Conservation (phyloP, 1,284 basidiomycete species). For the Ustilago bromivora region DNA sequence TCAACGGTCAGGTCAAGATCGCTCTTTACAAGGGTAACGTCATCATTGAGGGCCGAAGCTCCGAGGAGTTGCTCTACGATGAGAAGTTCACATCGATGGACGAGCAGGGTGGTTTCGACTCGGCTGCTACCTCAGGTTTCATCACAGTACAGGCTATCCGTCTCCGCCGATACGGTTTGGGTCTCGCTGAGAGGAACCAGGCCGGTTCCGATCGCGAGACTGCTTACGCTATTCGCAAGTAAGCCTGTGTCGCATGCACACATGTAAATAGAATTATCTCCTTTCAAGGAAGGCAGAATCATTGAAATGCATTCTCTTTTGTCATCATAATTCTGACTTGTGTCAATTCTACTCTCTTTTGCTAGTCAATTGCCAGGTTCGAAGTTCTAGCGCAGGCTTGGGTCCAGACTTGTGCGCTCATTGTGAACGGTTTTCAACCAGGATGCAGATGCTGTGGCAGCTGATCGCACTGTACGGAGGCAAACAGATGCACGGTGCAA, state of each 20-base stretch:
- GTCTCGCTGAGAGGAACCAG: conserved; percentile 58
- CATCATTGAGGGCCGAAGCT: conserved; percentile 89
- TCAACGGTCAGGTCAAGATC: conserved; percentile 90
- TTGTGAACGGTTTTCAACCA: too few species aligned
- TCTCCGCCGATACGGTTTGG: conserved; percentile 64
- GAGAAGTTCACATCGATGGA: conserved; percentile 99
- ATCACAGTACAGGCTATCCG: conserved; percentile 68
- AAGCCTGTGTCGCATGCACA: background rate
- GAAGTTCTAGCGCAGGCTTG: too few species aligned
- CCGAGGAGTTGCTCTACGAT: conserved; percentile 90
- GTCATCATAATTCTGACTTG: background rate
- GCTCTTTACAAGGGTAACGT: conserved; percentile 98
- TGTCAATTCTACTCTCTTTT: background rate
- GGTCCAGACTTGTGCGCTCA: too few species aligned
- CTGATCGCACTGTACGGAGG: too few species aligned
- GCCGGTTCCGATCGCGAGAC: conserved; percentile 58
- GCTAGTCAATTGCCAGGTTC: too few species aligned
- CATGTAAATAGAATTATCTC: conserved; percentile 1
- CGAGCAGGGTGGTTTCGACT: conserved; percentile 94
- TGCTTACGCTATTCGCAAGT: conserved; percentile 63
- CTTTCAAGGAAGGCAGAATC: background rate
- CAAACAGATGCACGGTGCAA: too few species aligned
- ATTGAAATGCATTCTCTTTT: conserved; percentile 1
- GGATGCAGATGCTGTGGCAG: too few species aligned
- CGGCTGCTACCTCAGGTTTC: conserved; percentile 66